Conservation (phyloP, 495 filamentous ascomycete species). For the Daldinia decipiens region DNA sequence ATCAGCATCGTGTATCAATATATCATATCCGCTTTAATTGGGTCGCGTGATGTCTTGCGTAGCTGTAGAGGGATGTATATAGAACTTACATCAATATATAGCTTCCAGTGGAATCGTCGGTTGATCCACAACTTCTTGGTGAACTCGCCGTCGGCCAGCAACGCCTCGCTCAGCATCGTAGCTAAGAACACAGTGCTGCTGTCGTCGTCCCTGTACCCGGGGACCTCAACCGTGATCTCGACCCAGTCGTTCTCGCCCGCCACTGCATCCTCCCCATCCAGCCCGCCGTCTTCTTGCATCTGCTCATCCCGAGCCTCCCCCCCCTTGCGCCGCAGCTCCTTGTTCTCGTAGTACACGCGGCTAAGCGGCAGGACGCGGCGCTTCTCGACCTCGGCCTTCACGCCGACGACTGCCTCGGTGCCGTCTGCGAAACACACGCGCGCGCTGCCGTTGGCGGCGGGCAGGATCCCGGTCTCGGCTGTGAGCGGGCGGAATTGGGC, state of each 20-base stretch:
- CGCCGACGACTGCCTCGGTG: constrained; percentile 92
- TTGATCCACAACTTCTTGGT: constrained; percentile 83
- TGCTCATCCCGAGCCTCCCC: constrained; percentile 35
- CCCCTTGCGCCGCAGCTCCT: constrained; percentile 45
- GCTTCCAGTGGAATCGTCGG: constrained; percentile 89
- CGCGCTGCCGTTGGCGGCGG: constrained; percentile 89
- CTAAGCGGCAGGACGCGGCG: constrained; percentile 12
- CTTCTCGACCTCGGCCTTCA: constrained; percentile 89
- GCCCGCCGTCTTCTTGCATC: not conserved
- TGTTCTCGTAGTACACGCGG: constrained; percentile 34
- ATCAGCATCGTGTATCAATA: not conserved
- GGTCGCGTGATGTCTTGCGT: not conserved
- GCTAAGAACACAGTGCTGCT: constrained; percentile 85
- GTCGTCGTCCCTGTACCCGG: constrained; percentile 90
- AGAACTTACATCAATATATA: constrained; percentile 88
- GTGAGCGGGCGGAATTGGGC: constrained; percentile 89
- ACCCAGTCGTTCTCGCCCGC: constrained; percentile 72
- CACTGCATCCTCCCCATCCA: constrained; percentile 22
- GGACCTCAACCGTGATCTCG: constrained; percentile 85
- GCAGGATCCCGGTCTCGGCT: constrained; percentile 89
- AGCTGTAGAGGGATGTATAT: not conserved
- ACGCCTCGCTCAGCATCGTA: constrained; percentile 86
- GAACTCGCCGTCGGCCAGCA: constrained; percentile 79
- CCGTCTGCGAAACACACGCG: constrained; percentile 94
- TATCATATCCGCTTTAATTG: constrained; percentile 27